Percentiles rank a stretch among this genome's conserved stretches.
Evolutionary conservation across 305 asterid species (phyloP).

Genomic region (Fraxinus velutina): DNA sequence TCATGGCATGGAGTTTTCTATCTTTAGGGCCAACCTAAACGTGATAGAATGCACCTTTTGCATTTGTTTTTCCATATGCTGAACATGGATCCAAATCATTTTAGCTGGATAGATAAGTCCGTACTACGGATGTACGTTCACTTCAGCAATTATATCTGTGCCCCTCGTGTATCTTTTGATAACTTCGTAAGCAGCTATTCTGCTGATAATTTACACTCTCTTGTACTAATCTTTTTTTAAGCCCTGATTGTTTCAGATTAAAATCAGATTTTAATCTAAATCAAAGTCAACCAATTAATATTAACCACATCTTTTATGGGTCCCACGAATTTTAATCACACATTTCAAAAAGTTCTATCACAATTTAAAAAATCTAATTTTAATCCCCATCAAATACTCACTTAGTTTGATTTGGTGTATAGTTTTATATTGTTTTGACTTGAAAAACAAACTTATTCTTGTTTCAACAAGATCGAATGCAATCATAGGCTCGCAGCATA

Average conservation of each 20-base stretch:
- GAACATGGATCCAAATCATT: slow-evolving; percentile 19
- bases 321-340: too few relatives aligned
- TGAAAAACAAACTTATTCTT: not conserved
- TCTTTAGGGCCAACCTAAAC: slow-evolving; percentile 16
- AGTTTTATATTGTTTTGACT: not conserved
- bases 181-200: not conserved
- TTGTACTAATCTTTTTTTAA: not conserved
- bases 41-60: slow-evolving; percentile 15
- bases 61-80: not conserved
- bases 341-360: too few relatives aligned
- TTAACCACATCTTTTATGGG: too few relatives aligned
- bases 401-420: not conserved
- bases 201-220: not conserved
- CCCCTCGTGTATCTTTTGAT: not conserved
- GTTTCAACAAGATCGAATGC: not conserved
- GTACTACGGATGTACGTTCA: not conserved
- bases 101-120: slow-evolving; percentile 22
- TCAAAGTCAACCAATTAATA: too few relatives aligned
- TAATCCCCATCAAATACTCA: too few relatives aligned
- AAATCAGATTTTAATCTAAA: too few relatives aligned
- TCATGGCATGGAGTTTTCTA: not conserved
- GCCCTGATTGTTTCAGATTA: too few relatives aligned
- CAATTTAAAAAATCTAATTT: too few relatives aligned
- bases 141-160: not conserved
- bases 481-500: not conserved